Evolutionary conservation across 2,329 filamentous ascomycete species (phyloP), one percentile per base, ranked within the genome.

Genomic region (Alternaria sp.): DNA sequence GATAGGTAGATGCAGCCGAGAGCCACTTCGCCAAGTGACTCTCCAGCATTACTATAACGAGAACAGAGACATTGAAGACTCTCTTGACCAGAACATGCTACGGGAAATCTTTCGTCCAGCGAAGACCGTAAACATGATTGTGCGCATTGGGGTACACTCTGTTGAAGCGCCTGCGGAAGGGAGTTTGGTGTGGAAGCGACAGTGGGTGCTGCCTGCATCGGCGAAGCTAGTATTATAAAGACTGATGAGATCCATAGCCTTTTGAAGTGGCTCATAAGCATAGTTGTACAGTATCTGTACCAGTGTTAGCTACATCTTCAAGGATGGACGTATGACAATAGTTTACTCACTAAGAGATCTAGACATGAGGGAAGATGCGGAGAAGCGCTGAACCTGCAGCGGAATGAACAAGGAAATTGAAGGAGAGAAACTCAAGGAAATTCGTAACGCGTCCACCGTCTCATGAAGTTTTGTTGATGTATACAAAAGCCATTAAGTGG

Each of bases 1-100:
- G 72, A 73, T 55, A 76, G 66, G 70, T 77, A 79, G 53, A 80
- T 69, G 66, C 79, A 81, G 47, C 71, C 75, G 10, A 80, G 70
- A 56, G 78, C 78, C 59, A 76, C 75, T 68, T 81, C 79, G 23
- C 78, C 79, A 21, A 81, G 63, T 50, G 76, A 75, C 61, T 79
- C 73, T 51, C 79, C 79, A 46, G 49, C 55, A 59, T 63, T 72
- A 62, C 77, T 79, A 76, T 80, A 80, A 65, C 67, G 74, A 62
- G 78, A 78, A 62, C 79, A 81, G 28, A 80, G 74, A 68, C 79
- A 81, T 28, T 68, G 69, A 54, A 80, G 61, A 55, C 72, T 69
- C 61, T 62, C 63, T 65, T 73, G 68, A 52, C 66, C 67, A 59
- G 77, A 74, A 67, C 79, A 81, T 64, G 76, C 68, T 46, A 75